phyloP scores from a whole-genome alignment of 2,329 filamentous ascomycete genomes.

The Diaporthe sp. region DNA sequence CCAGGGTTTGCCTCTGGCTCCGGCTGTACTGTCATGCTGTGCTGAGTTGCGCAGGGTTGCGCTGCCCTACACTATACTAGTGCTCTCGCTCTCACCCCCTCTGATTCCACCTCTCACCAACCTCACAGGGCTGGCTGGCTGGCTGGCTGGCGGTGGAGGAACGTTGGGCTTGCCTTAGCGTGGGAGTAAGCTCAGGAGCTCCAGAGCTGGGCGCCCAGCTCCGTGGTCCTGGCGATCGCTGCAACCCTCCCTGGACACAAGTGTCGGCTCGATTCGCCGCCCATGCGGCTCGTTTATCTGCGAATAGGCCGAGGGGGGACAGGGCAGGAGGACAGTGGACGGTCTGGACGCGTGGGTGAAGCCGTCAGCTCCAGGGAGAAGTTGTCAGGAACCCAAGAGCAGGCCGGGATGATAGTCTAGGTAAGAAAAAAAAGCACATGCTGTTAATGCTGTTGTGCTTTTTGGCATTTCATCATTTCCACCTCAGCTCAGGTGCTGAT shows the following conservation, averaged over 20 bases:
- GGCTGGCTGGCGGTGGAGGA: slow-evolving; percentile 2
- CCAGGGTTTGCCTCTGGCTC: slow-evolving; percentile 13
- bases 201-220: slow-evolving; percentile 10
- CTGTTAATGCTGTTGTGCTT: background rate
- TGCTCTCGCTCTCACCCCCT: background rate
- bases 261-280: slow-evolving; percentile 26
- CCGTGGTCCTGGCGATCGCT: slow-evolving; percentile 15
- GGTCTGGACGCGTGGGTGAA: slow-evolving; percentile 5
- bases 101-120: background rate
- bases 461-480: slow-evolving; percentile 31
- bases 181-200: slow-evolving; percentile 22
- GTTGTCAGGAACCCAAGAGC: background rate
- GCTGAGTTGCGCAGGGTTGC: background rate
- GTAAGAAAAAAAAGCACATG: background rate
- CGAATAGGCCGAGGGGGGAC: background rate
- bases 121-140: background rate
- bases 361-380: slow-evolving; percentile 4
- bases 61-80: slow-evolving; percentile 3
- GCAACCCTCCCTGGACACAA: slow-evolving; percentile 8
- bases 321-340: background rate
- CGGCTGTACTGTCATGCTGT: background rate
- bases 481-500: slow-evolving; percentile 7
- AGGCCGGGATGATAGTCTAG: background rate
- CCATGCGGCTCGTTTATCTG: slow-evolving; percentile 15
- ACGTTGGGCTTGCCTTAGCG: slow-evolving; percentile 23